Base-by-base conservation (phyloP, 2,329 filamentous ascomycete species). In the Fusarium piperis region DNA sequence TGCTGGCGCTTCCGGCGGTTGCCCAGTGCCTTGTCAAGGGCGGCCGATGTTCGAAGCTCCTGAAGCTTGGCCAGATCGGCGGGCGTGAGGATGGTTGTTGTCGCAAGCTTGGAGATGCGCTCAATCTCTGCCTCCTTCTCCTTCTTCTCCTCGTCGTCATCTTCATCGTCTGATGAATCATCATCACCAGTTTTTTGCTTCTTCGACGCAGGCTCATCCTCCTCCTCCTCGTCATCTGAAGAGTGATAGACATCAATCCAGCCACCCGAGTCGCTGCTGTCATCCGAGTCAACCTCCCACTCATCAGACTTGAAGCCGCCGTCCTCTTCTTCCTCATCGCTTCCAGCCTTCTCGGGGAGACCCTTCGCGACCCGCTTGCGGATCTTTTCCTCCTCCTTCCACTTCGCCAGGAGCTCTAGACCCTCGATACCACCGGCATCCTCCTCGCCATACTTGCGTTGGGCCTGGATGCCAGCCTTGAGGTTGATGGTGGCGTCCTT, bases 61-160 rank as follows among this genome's bases (percentile, higher is more conserved):
- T 94, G 91, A 20, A 99, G 91, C 81, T 98, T 98, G 74, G 93
- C 92, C n/a, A 98, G 88, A 81, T 99, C 96, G 13, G 96, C 96
- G 0, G 96, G 96, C 0, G 96, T 99, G 68, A 99, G 91, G 72
- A 99, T 97, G 55, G 93, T 92, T 3, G 94, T 97, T 0, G 94
- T 97, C n/a, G 95, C 95, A 46, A 98, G 89, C 76, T 91, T 94
- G 13, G 92, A 90, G 72, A 90, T 88, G 68, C 85, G 83, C 62
- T 85, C 79, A 8, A 84, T 74, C 66, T 86, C 83, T 13, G 81
- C 83, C n/a, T 84, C 83, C 6, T 83, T 79, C 30, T 81, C 81
- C n/a, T 79, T 79, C 13, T 80, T 79, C 41, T 85, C 82, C 51
- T 86, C 82, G 65, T 86, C 82, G 10, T 84, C 83, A 48, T 81